These are phyloP conservation scores for Chlorophyllum brunneum DNA, from an alignment of 768 basidiomycete genomes.

Conservation along the genomic window DNA sequence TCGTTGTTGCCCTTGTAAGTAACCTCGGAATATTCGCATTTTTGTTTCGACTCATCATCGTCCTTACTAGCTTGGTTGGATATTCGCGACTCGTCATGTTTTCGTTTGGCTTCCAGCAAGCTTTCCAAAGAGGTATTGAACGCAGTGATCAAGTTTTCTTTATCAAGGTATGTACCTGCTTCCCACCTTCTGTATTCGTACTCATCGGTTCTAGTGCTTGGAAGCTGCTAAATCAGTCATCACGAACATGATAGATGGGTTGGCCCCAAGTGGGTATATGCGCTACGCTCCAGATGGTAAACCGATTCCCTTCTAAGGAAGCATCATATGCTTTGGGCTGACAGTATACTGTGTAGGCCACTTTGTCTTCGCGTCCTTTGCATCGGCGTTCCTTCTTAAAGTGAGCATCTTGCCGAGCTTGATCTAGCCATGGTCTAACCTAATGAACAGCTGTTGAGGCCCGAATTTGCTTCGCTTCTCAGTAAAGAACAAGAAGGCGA, in stretches of 20 bases:
- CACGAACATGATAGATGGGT: constrained; percentile 55
- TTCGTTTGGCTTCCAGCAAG: constrained; percentile 84
- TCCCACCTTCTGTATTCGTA: not conserved
- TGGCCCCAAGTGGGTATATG: constrained; percentile 74
- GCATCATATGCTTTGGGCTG: not conserved
- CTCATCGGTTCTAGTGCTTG: constrained; percentile 46
- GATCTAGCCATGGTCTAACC: not conserved
- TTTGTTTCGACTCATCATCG: not conserved
- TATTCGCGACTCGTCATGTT: constrained; percentile 84
- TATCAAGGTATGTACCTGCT: constrained; percentile 44
- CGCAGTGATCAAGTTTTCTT: constrained; percentile 63
- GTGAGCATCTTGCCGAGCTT: constrained; percentile 28
- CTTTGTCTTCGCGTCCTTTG: constrained; percentile 78
- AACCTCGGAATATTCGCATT: not conserved
- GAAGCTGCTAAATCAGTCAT: constrained; percentile 68
- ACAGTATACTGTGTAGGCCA: constrained; percentile 41
- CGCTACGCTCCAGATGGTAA: constrained; percentile 75
- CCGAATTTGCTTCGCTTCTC: constrained; percentile 65
- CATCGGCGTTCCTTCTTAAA: constrained; percentile 81
- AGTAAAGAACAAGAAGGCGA: constrained; percentile 60
- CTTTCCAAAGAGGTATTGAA: constrained; percentile 66
- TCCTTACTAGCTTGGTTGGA: constrained; percentile 51
- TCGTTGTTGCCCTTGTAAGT: constrained; percentile 71
- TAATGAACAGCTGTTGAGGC: constrained; percentile 55
- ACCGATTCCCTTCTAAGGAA: constrained; percentile 12